Conservation (phyloP, 345 rosid genomes). For the Brassica rapa region DNA sequence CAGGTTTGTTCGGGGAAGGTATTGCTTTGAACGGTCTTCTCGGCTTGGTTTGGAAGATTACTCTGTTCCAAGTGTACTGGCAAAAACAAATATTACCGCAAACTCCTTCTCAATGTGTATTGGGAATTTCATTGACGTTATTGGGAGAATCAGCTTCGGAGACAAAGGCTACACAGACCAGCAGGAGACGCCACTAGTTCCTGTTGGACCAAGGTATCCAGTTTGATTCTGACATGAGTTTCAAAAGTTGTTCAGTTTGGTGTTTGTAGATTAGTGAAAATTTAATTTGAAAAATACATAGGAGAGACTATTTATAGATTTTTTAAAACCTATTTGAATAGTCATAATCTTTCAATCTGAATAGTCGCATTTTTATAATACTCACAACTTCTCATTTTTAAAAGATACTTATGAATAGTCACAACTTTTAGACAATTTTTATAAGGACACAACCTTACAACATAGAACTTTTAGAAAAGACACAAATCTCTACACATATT, state of each 20-base stretch:
- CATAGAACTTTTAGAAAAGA: too few relatives aligned
- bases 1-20: slow-evolving; percentile 58
- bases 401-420: too few relatives aligned
- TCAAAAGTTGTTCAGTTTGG: background rate
- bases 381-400: too few relatives aligned
- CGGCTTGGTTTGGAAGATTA: slow-evolving; percentile 68
- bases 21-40: slow-evolving; percentile 81
- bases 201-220: slow-evolving; percentile 50
- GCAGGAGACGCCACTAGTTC: slow-evolving; percentile 68
- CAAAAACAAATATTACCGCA: slow-evolving; percentile 55
- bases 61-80: slow-evolving; percentile 86
- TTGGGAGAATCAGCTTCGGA: slow-evolving; percentile 90
- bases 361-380: too few relatives aligned
- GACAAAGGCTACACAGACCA: slow-evolving; percentile 80
- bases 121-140: slow-evolving; percentile 38
- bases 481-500: too few relatives aligned
- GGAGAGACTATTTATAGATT: too few relatives aligned
- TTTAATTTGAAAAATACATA: too few relatives aligned
- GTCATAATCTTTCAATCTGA: too few relatives aligned
- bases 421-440: too few relatives aligned
- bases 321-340: too few relatives aligned
- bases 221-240: background rate
- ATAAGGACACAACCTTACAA: too few relatives aligned
- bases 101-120: slow-evolving; percentile 97
- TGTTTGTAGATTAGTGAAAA: background rate